Conservation (phyloP, 2,329 filamentous ascomycete species). For the Pyricularia grisea region DNA sequence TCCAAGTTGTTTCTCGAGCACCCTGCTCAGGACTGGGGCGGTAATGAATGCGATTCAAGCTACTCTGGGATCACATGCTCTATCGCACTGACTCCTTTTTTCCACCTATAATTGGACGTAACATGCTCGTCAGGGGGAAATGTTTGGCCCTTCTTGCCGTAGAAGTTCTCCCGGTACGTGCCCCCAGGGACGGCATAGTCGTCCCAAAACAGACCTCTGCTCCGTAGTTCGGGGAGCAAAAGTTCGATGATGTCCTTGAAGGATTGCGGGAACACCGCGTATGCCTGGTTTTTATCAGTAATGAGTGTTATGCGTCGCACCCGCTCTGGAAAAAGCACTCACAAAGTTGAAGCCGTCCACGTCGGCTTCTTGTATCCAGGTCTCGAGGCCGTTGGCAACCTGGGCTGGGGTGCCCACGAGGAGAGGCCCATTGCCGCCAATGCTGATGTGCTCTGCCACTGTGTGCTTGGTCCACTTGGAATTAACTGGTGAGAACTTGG, state of each 20-base stretch:
- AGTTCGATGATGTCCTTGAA: constrained; percentile 60
- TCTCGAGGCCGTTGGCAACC: constrained; percentile 59
- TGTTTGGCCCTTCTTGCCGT: constrained; percentile 22
- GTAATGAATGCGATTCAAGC: neutral
- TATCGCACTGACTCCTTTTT: neutral
- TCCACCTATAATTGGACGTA: neutral
- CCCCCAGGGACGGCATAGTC: constrained; percentile 32
- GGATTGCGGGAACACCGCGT: constrained; percentile 39
- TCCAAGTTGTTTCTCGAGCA: too few species aligned
- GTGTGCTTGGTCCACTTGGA: constrained; percentile 65
- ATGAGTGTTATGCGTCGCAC: neutral
- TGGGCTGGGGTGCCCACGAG: constrained; percentile 54
- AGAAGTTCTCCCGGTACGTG: constrained; percentile 33
- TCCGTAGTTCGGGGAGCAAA: constrained; percentile 51
- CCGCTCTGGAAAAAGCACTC: constrained; percentile 1
- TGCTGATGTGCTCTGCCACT: constrained; percentile 33
- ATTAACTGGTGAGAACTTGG: constrained; percentile 7
- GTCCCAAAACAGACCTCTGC: constrained; percentile 47
- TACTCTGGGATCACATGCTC: neutral
- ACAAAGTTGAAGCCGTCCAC: constrained; percentile 68
- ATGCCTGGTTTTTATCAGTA: constrained; percentile 23
- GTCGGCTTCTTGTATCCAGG: constrained; percentile 59
- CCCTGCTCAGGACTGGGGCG: too few species aligned
- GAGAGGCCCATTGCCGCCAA: constrained; percentile 13
- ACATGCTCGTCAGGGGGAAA: constrained; percentile 27